Conservation (phyloP, 371 early-diverging fungal genomes). For the Phascolomyces articulosus region DNA sequence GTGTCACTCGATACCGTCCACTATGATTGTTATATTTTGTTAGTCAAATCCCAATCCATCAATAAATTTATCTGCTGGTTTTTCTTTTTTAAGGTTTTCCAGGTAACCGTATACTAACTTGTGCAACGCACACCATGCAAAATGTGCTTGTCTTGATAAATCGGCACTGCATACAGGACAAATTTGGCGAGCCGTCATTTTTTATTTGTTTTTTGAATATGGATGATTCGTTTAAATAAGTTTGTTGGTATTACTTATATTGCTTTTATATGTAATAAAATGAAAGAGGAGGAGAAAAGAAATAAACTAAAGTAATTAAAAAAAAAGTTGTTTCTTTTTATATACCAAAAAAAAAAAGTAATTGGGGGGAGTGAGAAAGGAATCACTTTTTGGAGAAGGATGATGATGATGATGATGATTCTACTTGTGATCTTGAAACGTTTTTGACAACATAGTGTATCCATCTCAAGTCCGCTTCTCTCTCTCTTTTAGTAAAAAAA, state of each 20-base stretch:
- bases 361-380: too few species aligned
- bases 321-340: too few species aligned
- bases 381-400: too few species aligned
- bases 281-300: background rate
- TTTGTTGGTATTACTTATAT: too few species aligned
- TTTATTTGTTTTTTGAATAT: background rate
- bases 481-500: too few species aligned
- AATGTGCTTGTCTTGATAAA: background rate
- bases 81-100: too few species aligned
- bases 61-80: background rate
- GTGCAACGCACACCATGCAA: conserved; percentile 5
- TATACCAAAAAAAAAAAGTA: too few species aligned
- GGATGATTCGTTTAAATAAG: too few species aligned
- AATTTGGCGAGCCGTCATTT: background rate
- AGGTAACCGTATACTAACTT: background rate
- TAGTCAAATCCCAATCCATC: background rate
- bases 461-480: background rate
- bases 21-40: background rate
- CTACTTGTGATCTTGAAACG: background rate
- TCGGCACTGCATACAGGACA: conserved; percentile 1
- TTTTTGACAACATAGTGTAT: background rate
- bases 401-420: too few species aligned
- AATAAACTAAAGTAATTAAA: background rate
- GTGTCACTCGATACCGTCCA: background rate
- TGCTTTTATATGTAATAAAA: too few species aligned